Evolutionary conservation across 129 eudicot species (phyloP).

Genomic region (Deinandra increscens): DNA sequence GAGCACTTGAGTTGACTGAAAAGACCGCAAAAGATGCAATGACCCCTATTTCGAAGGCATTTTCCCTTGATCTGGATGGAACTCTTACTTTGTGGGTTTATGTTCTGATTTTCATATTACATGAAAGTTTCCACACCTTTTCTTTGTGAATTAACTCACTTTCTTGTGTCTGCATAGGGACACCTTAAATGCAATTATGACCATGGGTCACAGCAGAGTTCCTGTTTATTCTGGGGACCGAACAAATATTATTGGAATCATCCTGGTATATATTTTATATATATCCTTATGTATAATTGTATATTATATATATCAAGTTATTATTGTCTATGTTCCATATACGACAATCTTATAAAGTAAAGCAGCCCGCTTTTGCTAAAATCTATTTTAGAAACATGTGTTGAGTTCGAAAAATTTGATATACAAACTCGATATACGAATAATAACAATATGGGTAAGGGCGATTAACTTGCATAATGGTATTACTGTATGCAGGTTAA

Average conservation of each 20-base stretch:
- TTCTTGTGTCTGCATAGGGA: conserved; percentile 58
- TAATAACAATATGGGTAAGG: conserved; percentile 4
- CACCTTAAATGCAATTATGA: conserved; percentile 87
- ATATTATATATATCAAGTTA: neutral
- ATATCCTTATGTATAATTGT: too few relatives aligned
- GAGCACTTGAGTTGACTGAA: conserved; percentile 92
- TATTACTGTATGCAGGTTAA: conserved; percentile 62
- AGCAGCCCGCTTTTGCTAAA: neutral
- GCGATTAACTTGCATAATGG: neutral
- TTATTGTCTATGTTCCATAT: conserved; percentile 3
- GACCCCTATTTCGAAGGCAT: conserved; percentile 97
- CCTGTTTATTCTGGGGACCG: conserved; percentile 76
- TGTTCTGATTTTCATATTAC: conserved; percentile 25
- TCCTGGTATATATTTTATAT: conserved; percentile 53
- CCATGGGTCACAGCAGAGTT: conserved; percentile 98
- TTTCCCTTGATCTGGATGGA: conserved; percentile 98
- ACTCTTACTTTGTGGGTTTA: conserved; percentile 85
- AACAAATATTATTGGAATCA: conserved; percentile 77
- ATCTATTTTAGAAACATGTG: neutral
- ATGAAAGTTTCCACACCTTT: neutral
- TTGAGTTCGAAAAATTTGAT: neutral
- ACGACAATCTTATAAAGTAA: conserved; percentile 2
- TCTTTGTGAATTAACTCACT: conserved; percentile 13
- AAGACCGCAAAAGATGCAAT: conserved; percentile 98
- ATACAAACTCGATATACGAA: neutral